Percentiles rank a stretch among this genome's conserved stretches.
These are phyloP conservation scores for Petunia hybrid DNA, from an alignment of 305 asterid species.

Conservation along the genomic window DNA sequence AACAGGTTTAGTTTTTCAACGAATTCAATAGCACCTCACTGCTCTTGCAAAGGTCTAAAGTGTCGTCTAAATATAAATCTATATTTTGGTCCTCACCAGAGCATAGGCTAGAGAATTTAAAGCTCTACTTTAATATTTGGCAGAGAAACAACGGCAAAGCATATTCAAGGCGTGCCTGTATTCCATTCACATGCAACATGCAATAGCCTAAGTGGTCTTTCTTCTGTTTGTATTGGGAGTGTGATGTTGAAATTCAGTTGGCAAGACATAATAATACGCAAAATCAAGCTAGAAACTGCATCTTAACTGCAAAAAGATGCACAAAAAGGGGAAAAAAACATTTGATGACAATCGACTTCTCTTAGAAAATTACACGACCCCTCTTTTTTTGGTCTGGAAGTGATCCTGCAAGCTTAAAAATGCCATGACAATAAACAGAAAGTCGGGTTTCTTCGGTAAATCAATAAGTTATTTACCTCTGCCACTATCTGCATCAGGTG, in stretches of 20 bases:
- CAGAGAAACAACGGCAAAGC: background rate
- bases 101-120: slow-evolving; percentile 18
- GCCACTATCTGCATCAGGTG: slow-evolving; percentile 65
- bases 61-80: background rate
- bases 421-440: too few species aligned
- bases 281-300: too few species aligned
- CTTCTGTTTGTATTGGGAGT: background rate
- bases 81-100: background rate
- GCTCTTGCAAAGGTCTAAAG: background rate
- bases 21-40: background rate
- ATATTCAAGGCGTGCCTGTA: background rate
- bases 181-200: background rate
- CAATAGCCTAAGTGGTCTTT: background rate
- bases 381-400: too few species aligned
- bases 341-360: too few species aligned
- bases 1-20: slow-evolving; percentile 4
- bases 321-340: too few species aligned
- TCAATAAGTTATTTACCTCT: slow-evolving; percentile 34
- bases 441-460: too few species aligned
- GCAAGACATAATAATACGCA: too few species aligned
- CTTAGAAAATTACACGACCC: too few species aligned
- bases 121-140: background rate
- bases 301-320: too few species aligned
- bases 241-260: too few species aligned
- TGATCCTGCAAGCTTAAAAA: too few species aligned